A percentile compares a stretch with the other conserved stretches of the same genome.
phyloP scores from a whole-genome alignment of 2,329 filamentous ascomycete species.

The Ophiocordyceps camponoti-saundersi region DNA sequence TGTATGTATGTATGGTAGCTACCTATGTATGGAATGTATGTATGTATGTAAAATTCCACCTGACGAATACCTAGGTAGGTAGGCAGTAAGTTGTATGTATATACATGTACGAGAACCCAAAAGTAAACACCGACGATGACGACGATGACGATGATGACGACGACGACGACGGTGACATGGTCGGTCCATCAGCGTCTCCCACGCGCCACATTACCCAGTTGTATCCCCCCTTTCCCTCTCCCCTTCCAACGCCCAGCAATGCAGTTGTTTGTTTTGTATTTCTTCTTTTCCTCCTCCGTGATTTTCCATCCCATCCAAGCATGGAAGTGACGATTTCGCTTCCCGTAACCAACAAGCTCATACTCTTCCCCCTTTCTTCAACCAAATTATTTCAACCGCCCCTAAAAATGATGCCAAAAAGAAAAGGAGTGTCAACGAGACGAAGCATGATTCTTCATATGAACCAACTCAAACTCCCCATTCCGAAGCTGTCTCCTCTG shows the following conservation, averaged over 20 bases:
- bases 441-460: conserved; percentile 19
- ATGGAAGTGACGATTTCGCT: not conserved
- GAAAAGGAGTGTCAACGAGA: too few relatives aligned
- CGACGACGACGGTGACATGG: too few relatives aligned
- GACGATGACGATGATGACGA: not conserved
- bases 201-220: too few relatives aligned
- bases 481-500: conserved; percentile 7
- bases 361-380: too few relatives aligned
- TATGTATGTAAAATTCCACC: too few relatives aligned
- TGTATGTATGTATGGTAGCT: not conserved
- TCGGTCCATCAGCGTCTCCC: too few relatives aligned
- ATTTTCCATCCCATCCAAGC: too few relatives aligned
- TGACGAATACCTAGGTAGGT: too few relatives aligned
- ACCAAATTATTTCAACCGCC: too few relatives aligned
- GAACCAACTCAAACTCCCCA: conserved; percentile 51
- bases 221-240: not conserved
- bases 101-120: not conserved
- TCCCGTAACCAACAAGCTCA: not conserved
- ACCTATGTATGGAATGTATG: not conserved
- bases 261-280: conserved; percentile 7
- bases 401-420: too few relatives aligned
- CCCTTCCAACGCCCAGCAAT: conserved; percentile 16
- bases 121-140: too few relatives aligned
- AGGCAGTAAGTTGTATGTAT: not conserved
- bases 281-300: too few relatives aligned